Evolutionary conservation across 768 basidiomycete genomes (phyloP).

Genomic region (Suillus variegatus): DNA sequence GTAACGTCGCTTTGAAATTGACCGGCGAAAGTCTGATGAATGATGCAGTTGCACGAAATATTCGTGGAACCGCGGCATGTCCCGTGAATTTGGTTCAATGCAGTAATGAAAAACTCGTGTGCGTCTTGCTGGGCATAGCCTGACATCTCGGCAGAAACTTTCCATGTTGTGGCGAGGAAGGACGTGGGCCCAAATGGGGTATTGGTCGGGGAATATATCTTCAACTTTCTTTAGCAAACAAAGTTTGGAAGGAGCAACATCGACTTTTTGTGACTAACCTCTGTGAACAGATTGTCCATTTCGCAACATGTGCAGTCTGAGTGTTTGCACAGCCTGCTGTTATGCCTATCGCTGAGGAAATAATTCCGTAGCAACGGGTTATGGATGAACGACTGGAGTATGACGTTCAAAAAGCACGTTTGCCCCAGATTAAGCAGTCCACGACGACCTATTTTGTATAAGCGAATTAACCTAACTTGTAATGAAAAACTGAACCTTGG

Average conservation of each 20-base stretch:
- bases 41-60: conserved; percentile 84
- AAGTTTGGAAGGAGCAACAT: no score
- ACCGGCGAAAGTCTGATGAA: conserved; percentile 89
- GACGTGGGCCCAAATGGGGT: conserved; percentile 78
- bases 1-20: conserved; percentile 85
- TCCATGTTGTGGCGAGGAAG: conserved; percentile 86
- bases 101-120: conserved; percentile 83
- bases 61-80: conserved; percentile 75
- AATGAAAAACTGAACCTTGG: conserved; percentile 52
- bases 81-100: conserved; percentile 84
- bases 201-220: conserved; percentile 60
- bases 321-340: conserved; percentile 64
- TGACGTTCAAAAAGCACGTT: conserved; percentile 92
- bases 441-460: conserved; percentile 57
- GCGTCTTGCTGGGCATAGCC: conserved; percentile 96
- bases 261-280: conserved; percentile 42
- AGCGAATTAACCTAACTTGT: background rate
- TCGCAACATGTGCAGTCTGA: conserved; percentile 88
- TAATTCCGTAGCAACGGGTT: conserved; percentile 89
- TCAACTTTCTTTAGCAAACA: background rate
- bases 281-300: conserved; percentile 84
- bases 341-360: conserved; percentile 91
- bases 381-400: conserved; percentile 86
- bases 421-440: conserved; percentile 88
- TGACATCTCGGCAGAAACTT: conserved; percentile 71